phyloP scores from a whole-genome alignment of 2,329 filamentous ascomycete genomes.

The Cadophora sp. region DNA sequence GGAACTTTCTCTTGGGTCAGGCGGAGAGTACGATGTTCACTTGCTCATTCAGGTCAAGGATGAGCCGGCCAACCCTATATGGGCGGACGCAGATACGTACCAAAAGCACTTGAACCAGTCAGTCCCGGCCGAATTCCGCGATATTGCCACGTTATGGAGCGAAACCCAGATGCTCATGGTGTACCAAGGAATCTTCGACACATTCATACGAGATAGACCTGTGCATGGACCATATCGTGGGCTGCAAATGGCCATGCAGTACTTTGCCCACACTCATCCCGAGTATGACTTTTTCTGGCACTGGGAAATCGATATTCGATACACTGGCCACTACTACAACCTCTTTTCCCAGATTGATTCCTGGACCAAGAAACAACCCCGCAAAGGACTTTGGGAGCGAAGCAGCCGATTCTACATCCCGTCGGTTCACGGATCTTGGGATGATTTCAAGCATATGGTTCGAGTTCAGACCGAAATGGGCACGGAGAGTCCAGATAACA shows the following conservation, averaged over 20 bases:
- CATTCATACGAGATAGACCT: slow-evolving; percentile 72
- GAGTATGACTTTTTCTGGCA: slow-evolving; percentile 95
- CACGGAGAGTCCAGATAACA: slow-evolving; percentile 67
- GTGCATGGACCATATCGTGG: slow-evolving; percentile 94
- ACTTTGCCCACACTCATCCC: slow-evolving; percentile 86
- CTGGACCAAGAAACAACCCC: slow-evolving; percentile 76
- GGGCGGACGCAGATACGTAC: slow-evolving; percentile 76
- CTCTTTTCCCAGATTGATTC: slow-evolving; percentile 71
- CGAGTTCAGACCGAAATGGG: slow-evolving; percentile 78
- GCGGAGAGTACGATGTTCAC: slow-evolving; percentile 86
- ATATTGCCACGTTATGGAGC: slow-evolving; percentile 90
- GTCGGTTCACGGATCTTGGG: slow-evolving; percentile 77
- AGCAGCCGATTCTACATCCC: slow-evolving; percentile 81
- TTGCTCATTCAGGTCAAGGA: slow-evolving; percentile 84
- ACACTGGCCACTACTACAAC: slow-evolving; percentile 86
- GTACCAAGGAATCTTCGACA: slow-evolving; percentile 86
- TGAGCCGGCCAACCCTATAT: slow-evolving; percentile 79
- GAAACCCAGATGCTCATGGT: slow-evolving; percentile 90
- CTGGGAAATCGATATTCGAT: slow-evolving; percentile 93
- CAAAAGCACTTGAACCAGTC: slow-evolving; percentile 69
- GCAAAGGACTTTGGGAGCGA: slow-evolving; percentile 83
- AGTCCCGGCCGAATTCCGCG: slow-evolving; percentile 84
- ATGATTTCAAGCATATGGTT: slow-evolving; percentile 80
- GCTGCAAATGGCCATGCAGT: slow-evolving; percentile 92
- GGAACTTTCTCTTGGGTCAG: slow-evolving; percentile 80